A percentile compares a stretch with the other conserved stretches of the same genome.
phyloP scores from a whole-genome alignment of 768 basidiomycete genomes.

The Boletellus ananas region DNA sequence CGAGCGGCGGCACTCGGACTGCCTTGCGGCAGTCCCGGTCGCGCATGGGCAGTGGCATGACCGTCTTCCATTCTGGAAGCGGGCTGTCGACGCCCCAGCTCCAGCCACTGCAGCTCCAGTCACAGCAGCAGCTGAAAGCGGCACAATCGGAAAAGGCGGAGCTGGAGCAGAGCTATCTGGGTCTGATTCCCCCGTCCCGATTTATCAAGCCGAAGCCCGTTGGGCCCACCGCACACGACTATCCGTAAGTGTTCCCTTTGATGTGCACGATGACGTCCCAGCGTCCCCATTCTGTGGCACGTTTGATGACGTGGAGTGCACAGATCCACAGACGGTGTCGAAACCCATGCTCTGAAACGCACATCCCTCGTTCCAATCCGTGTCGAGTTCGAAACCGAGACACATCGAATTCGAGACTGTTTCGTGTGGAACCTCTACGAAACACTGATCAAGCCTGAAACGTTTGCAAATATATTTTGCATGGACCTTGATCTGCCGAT shows the following conservation, averaged over 20 bases:
- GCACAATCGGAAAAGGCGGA: slow-evolving; percentile 49
- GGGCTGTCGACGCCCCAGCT: slow-evolving; percentile 38
- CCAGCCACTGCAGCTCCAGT: slow-evolving; percentile 14
- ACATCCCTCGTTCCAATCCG: slow-evolving; percentile 82
- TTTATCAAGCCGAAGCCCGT: slow-evolving; percentile 64
- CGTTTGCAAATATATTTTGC: slow-evolving; percentile 85
- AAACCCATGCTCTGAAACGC: slow-evolving; percentile 52
- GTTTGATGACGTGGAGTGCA: slow-evolving; percentile 15
- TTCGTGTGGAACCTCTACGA: slow-evolving; percentile 97
- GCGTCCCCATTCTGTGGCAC: slow-evolving; percentile 13
- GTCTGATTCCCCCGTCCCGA: slow-evolving; percentile 75
- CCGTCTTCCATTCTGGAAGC: slow-evolving; percentile 52
- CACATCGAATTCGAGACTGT: slow-evolving; percentile 87
- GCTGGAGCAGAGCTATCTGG: slow-evolving; percentile 86
- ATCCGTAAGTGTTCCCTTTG: slow-evolving; percentile 57
- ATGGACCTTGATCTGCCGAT: slow-evolving; percentile 77
- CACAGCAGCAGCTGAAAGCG: slow-evolving; percentile 17
- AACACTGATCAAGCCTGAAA: slow-evolving; percentile 75
- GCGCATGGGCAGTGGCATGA: slow-evolving; percentile 46
- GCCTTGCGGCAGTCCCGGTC: slow-evolving; percentile 46
- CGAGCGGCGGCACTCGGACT: slow-evolving; percentile 60
- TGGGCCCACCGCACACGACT: slow-evolving; percentile 60
- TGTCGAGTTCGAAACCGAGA: slow-evolving; percentile 92
- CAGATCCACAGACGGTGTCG: slow-evolving; percentile 64
- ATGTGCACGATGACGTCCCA: slow-evolving; percentile 3